These are phyloP conservation scores for Ogataea paraovalis DNA, from an alignment of 805 yeast genomes.

Conservation along the genomic window DNA sequence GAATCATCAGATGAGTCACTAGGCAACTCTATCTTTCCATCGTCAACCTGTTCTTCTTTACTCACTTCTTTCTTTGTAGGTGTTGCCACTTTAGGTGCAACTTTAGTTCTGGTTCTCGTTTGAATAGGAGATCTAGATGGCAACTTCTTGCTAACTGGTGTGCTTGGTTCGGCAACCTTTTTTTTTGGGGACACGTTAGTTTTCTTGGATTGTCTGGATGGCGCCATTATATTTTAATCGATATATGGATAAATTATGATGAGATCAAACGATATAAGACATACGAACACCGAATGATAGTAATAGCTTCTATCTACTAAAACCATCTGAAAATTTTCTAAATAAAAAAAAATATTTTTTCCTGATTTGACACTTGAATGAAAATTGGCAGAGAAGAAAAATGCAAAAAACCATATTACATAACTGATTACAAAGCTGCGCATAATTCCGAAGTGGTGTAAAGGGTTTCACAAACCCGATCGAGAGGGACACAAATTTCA, in stretches of 20 bases:
- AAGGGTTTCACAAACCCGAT: too few species aligned
- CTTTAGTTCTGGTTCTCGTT: constrained; percentile 19
- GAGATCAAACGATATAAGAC: neutral
- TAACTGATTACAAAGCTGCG: neutral
- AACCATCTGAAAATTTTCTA: neutral
- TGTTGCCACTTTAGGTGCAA: neutral
- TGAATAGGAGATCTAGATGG: constrained; percentile 22
- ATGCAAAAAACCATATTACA: neutral
- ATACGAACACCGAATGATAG: too few species aligned
- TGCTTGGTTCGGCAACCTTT: constrained; percentile 1
- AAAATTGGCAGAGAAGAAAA: neutral
- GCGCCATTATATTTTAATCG: constrained; percentile 1
- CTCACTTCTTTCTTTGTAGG: neutral
- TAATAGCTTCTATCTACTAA: too few species aligned
- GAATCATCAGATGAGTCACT: constrained; percentile 8
- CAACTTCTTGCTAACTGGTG: constrained; percentile 8
- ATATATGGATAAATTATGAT: neutral
- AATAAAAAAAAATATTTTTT: neutral
- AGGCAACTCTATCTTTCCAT: constrained; percentile 16
- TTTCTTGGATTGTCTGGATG: constrained; percentile 1
- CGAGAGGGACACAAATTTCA: too few species aligned
- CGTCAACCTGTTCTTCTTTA: constrained; percentile 8
- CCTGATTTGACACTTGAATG: neutral
- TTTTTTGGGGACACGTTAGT: neutral
- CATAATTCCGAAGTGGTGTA: neutral